Conservation (phyloP, 2,329 filamentous ascomycete species). For the Cladophialophora yegresii region DNA sequence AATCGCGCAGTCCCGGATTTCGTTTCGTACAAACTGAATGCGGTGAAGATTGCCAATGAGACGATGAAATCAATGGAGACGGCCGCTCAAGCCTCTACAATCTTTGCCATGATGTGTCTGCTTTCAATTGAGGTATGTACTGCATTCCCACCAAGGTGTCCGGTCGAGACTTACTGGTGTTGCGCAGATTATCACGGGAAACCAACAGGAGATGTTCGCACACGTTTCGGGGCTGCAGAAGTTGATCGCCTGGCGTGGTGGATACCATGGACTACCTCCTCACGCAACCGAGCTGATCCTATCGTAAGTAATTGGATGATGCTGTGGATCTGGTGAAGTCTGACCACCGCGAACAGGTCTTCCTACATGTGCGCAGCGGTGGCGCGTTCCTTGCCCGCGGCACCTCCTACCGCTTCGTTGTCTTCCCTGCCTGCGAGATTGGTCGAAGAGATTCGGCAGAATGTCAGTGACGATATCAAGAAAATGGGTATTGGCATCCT, state of each 20-base stretch:
- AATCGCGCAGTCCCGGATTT: constrained; percentile 25
- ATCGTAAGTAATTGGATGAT: constrained; percentile 14
- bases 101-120: constrained; percentile 27
- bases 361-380: constrained; percentile 27
- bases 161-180: neutral
- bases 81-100: constrained; percentile 23
- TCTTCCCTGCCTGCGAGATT: constrained; percentile 12
- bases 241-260: constrained; percentile 24
- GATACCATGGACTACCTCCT: constrained; percentile 23
- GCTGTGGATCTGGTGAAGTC: neutral
- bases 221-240: constrained; percentile 25
- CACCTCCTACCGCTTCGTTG: constrained; percentile 21
- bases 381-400: constrained; percentile 20
- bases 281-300: constrained; percentile 24
- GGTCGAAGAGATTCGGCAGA: constrained; percentile 20
- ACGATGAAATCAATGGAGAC: constrained; percentile 25
- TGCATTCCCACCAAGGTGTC: neutral
- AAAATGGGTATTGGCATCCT: constrained; percentile 22
- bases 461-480: constrained; percentile 17
- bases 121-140: constrained; percentile 22
- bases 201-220: constrained; percentile 24
- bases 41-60: constrained; percentile 22
- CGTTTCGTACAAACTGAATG: constrained; percentile 27
- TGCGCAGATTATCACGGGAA: constrained; percentile 22
- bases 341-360: constrained; percentile 12